Conservation (phyloP, 2,329 filamentous ascomycete genomes). For the Aureobasidium namibiae region DNA sequence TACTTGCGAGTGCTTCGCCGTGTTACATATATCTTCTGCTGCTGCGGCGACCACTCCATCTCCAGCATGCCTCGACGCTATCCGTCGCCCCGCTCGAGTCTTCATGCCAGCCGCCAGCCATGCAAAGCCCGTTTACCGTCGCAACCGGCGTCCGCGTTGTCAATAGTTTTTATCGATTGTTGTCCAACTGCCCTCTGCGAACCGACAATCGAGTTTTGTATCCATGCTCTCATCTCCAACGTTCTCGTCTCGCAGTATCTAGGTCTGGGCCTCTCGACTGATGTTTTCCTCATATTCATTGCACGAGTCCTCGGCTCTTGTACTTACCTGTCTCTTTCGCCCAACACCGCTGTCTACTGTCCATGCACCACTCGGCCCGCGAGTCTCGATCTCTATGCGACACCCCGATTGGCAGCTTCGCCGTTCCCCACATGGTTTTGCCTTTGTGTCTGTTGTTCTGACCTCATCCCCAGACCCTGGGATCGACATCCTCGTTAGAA, state of each 20-base stretch:
- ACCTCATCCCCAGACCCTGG: not conserved
- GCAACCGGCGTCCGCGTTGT: slow-evolving; percentile 1
- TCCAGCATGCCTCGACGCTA: not conserved
- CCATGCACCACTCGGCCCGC: not conserved
- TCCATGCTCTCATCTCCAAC: not conserved
- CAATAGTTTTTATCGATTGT: slow-evolving; percentile 10
- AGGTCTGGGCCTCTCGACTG: not conserved
- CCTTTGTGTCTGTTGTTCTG: not conserved
- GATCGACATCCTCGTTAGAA: not conserved
- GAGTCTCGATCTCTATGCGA: slow-evolving; percentile 4
- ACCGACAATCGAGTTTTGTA: not conserved
- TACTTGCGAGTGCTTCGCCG: not conserved
- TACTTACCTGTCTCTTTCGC: not conserved
- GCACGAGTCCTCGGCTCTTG: not conserved
- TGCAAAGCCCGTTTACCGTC: slow-evolving; percentile 4
- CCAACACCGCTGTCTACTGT: not conserved
- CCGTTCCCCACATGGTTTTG: not conserved
- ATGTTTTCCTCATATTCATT: not conserved
- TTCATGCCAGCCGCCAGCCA: not conserved
- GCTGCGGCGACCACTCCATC: not conserved
- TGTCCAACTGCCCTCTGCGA: not conserved
- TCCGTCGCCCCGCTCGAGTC: not conserved
- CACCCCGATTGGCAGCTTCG: not conserved
- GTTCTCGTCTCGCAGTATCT: not conserved
- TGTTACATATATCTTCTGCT: not conserved